Conservation (phyloP, 345 rosid genomes). For the Eucalyptus caleyi region DNA sequence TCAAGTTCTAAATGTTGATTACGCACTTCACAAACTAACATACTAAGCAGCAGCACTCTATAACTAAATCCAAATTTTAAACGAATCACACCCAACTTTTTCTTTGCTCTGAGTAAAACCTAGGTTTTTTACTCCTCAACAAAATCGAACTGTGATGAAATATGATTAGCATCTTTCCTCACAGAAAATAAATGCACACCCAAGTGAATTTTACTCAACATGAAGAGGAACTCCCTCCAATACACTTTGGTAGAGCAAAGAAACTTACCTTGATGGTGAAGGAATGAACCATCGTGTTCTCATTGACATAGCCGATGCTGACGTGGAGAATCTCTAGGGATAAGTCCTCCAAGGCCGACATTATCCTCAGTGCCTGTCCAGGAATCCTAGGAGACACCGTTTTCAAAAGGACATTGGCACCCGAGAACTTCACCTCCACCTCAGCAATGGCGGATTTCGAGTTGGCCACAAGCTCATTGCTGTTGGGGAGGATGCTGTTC, state of each 20-base stretch:
- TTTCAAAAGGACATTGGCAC: slow-evolving; percentile 65
- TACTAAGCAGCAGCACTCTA: background rate
- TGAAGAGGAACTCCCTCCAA: background rate
- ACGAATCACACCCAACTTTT: background rate
- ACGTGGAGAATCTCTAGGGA: slow-evolving; percentile 73
- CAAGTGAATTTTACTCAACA: background rate
- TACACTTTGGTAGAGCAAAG: background rate
- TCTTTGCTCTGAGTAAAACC: background rate
- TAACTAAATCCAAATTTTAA: background rate
- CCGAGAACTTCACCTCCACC: slow-evolving; percentile 89
- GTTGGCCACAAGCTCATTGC: slow-evolving; percentile 70
- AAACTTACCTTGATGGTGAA: slow-evolving; percentile 89
- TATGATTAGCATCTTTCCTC: background rate
- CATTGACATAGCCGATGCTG: slow-evolving; percentile 53
- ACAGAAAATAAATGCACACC: background rate
- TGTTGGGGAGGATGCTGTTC: background rate
- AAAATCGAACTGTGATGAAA: background rate
- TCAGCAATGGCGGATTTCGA: slow-evolving; percentile 80
- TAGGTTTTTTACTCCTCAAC: background rate
- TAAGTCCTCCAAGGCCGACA: slow-evolving; percentile 67
- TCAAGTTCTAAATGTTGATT: background rate
- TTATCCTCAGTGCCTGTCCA: slow-evolving; percentile 71
- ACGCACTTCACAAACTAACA: background rate
- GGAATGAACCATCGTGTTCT: slow-evolving; percentile 61
- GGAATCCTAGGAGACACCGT: slow-evolving; percentile 81